A percentile compares a stretch with the other conserved stretches of the same genome.
phyloP scores from a whole-genome alignment of 306 rosid genomes.

The Purshia tridentata region DNA sequence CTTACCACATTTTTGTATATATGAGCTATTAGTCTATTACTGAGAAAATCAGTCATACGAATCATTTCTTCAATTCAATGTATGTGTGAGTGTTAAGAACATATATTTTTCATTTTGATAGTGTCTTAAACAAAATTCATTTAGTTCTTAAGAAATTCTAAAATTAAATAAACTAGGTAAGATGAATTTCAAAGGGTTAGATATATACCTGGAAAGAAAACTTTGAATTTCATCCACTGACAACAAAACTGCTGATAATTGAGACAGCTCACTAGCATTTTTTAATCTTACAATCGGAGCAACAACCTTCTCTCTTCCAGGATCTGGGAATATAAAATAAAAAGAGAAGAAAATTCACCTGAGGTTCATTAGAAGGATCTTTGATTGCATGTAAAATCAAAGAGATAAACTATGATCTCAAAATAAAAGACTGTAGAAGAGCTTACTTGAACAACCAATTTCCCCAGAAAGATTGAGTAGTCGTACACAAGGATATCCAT shows the following conservation, averaged over 20 bases:
- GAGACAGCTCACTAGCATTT: conserved; percentile 45
- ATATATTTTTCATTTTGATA: background rate
- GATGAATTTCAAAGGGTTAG: background rate
- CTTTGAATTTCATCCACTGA: conserved; percentile 61
- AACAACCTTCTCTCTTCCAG: conserved; percentile 78
- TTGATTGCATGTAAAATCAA: conserved; percentile 12
- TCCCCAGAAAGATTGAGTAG: conserved; percentile 74
- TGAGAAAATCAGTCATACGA: background rate
- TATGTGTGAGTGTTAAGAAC: background rate
- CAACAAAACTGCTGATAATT: conserved; percentile 63
- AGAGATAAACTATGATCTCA: background rate
- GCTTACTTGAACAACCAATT: conserved; percentile 89
- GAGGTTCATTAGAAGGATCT: conserved; percentile 11
- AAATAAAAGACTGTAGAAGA: background rate
- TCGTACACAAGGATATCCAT: conserved; percentile 77
- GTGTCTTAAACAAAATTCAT: background rate
- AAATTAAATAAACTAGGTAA: background rate
- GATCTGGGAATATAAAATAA: conserved; percentile 46
- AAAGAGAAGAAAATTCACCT: conserved; percentile 12
- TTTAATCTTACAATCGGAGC: conserved; percentile 66
- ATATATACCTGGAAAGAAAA: conserved; percentile 60
- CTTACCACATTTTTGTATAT: background rate
- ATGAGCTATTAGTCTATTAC: background rate
- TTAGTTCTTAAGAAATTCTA: background rate
- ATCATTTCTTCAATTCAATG: background rate